phyloP scores from a whole-genome alignment of 2,329 filamentous ascomycete genomes.

The Tolypocladium ovalisporum region DNA sequence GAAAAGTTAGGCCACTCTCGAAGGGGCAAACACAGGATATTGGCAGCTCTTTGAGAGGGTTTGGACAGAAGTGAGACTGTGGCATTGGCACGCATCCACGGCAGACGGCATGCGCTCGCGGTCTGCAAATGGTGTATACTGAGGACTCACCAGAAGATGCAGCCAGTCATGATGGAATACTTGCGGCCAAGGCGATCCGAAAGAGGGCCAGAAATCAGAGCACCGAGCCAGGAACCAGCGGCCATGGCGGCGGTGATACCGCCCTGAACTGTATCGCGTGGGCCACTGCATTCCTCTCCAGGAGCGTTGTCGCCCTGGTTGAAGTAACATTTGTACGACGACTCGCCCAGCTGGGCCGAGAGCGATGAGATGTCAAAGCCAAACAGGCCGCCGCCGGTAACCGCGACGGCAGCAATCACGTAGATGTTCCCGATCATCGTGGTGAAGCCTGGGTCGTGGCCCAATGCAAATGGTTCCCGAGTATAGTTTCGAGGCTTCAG shows the following conservation, averaged over 20 bases:
- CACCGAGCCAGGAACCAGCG: constrained; percentile 39
- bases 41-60: no score
- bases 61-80: no score
- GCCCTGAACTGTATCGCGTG: constrained; percentile 32
- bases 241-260: constrained; percentile 42
- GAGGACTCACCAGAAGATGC: constrained; percentile 34
- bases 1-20: background rate
- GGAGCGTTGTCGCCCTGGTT: constrained; percentile 23
- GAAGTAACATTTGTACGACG: constrained; percentile 26
- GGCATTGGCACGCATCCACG: background rate
- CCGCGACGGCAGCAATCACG: constrained; percentile 22
- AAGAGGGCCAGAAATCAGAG: constrained; percentile 34
- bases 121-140: background rate
- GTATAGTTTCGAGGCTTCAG: background rate
- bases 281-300: constrained; percentile 20
- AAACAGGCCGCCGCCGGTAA: constrained; percentile 31
- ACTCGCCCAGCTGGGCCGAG: constrained; percentile 30
- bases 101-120: background rate
- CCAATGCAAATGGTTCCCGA: background rate
- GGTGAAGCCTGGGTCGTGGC: background rate
- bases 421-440: constrained; percentile 23
- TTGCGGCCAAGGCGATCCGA: constrained; percentile 40
- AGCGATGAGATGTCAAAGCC: constrained; percentile 49
- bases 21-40: background rate
- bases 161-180: constrained; percentile 38